Conservation (phyloP, 495 filamentous ascomycete species). For the Neurospora tetrasperma region DNA sequence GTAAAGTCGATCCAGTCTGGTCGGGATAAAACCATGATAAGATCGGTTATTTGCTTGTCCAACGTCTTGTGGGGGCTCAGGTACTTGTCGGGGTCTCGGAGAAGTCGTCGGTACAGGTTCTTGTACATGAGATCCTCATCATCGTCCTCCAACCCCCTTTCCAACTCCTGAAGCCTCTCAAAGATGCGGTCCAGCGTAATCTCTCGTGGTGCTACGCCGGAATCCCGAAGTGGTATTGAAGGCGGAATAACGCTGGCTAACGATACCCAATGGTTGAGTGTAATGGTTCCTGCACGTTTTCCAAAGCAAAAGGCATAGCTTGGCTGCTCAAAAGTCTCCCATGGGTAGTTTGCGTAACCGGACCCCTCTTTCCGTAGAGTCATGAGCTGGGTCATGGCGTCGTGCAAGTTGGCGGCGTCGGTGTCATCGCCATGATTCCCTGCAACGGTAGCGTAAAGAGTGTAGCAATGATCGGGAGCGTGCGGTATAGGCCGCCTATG, state of each 20-base stretch:
- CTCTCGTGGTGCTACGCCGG: slow-evolving; percentile 41
- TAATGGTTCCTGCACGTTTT: slow-evolving; percentile 47
- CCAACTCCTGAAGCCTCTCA: slow-evolving; percentile 44
- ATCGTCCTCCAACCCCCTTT: slow-evolving; percentile 47
- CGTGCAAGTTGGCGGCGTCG: slow-evolving; percentile 34
- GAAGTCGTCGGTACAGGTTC: slow-evolving; percentile 39
- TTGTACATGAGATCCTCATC: slow-evolving; percentile 44
- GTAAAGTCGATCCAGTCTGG: slow-evolving; percentile 62
- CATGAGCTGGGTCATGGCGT: slow-evolving; percentile 40
- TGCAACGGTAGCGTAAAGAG: slow-evolving; percentile 36
- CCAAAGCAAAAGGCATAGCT: slow-evolving; percentile 53
- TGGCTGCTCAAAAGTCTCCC: slow-evolving; percentile 57
- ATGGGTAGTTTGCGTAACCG: slow-evolving; percentile 36
- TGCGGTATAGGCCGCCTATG: slow-evolving; percentile 36
- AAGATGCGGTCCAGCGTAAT: slow-evolving; percentile 42
- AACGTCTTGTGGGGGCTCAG: slow-evolving; percentile 43
- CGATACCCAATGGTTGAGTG: slow-evolving; percentile 47
- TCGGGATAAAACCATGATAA: slow-evolving; percentile 52
- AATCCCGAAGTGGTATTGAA: slow-evolving; percentile 38
- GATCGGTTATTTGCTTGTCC: slow-evolving; percentile 56
- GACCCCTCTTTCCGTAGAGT: slow-evolving; percentile 30
- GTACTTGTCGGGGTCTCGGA: slow-evolving; percentile 42
- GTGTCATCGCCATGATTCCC: slow-evolving; percentile 36
- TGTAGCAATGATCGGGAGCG: slow-evolving; percentile 39
- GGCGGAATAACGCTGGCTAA: slow-evolving; percentile 39